phyloP scores from a whole-genome alignment of 202 grass and related monocot genomes.

The Setaria viridis region DNA sequence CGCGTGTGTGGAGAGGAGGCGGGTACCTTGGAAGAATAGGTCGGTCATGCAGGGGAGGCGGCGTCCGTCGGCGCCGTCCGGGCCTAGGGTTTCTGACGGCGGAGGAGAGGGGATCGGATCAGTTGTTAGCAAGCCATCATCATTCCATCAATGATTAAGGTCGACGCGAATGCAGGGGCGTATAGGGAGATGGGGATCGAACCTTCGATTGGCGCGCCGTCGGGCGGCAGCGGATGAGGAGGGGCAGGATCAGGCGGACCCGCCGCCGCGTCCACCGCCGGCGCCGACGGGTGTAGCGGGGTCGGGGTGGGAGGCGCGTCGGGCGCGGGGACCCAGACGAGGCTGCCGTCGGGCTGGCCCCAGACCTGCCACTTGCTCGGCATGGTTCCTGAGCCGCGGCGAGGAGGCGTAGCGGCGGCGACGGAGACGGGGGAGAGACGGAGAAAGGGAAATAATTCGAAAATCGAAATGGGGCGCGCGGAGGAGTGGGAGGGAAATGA shows the following conservation, averaged over 20 bases:
- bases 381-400: conserved; percentile 15
- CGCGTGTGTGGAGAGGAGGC: neutral
- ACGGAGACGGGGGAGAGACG: neutral
- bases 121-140: neutral
- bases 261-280: neutral
- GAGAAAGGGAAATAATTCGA: neutral
- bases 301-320: neutral
- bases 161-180: neutral
- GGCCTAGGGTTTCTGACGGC: conserved; percentile 43
- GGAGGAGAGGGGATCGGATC: neutral
- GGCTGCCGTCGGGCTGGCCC: conserved; percentile 54
- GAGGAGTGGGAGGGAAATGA: neutral
- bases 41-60: conserved; percentile 64
- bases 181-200: neutral
- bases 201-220: conserved; percentile 25
- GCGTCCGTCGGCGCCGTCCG: neutral
- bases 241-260: neutral
- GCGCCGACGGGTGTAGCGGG: neutral
- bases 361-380: conserved; percentile 69
- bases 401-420: neutral
- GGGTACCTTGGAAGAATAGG: conserved; percentile 61
- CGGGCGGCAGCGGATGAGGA: neutral
- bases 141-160: neutral
- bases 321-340: conserved; percentile 56
- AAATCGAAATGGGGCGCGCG: neutral